These are phyloP conservation scores for Entomophthora muscae DNA, from an alignment of 371 early-diverging fungal genomes.

Conservation along the genomic window DNA sequence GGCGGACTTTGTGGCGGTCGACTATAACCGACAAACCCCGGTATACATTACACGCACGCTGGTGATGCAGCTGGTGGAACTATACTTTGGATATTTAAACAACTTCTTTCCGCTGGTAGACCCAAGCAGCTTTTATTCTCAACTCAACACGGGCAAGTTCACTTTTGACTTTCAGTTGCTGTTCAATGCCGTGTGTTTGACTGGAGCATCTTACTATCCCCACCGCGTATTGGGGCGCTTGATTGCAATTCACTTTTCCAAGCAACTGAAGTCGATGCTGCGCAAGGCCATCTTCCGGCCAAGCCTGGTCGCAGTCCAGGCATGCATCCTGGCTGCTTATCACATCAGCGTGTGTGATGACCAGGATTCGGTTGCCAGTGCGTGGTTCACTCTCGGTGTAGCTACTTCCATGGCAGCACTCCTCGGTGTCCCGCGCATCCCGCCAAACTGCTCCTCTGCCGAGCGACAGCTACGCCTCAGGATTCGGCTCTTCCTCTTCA, in stretches of 20 bases:
- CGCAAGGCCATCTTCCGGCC: neutral
- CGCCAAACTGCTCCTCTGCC: neutral
- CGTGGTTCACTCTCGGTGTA: neutral
- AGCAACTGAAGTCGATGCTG: neutral
- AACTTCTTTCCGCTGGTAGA: neutral
- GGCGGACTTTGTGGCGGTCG: neutral
- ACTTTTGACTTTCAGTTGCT: neutral
- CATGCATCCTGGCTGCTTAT: neutral
- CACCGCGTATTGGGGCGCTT: neutral
- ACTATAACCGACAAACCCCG: neutral
- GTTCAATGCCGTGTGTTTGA: neutral
- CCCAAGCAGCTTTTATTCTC: neutral
- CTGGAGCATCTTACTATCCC: conserved; percentile 2
- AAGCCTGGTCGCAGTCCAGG: neutral
- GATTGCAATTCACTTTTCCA: neutral
- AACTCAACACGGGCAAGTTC: neutral
- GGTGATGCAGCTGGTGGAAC: conserved; percentile 1
- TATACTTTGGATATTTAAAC: neutral
- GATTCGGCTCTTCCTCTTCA: neutral
- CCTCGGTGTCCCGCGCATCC: neutral
- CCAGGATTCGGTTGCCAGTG: neutral
- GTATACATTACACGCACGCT: neutral
- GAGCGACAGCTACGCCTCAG: neutral
- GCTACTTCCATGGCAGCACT: neutral
- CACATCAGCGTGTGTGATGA: neutral